Conservation (phyloP, 805 yeast genomes). For the Diddensiella transvaalensis region DNA sequence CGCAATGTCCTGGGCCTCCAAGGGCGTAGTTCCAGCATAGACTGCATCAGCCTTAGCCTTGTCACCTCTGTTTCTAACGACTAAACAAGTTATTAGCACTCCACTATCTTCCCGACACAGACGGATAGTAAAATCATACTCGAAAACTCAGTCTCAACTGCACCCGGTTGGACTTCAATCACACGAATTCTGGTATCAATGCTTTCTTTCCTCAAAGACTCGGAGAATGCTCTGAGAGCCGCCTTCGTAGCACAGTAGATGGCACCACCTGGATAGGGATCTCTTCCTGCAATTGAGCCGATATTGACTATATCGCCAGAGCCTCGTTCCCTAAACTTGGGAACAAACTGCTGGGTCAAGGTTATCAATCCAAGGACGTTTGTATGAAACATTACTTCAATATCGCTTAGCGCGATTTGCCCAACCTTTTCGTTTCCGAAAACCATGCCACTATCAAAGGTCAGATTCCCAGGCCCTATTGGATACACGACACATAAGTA, state of each 20-base stretch:
- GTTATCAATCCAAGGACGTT: slow-evolving; percentile 84
- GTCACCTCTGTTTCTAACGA: slow-evolving; percentile 64
- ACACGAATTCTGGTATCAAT: slow-evolving; percentile 67
- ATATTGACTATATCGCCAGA: slow-evolving; percentile 56
- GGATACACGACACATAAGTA: no score
- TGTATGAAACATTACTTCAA: slow-evolving; percentile 74
- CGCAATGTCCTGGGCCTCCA: slow-evolving; percentile 69
- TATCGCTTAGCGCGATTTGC: slow-evolving; percentile 56
- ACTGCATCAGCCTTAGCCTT: slow-evolving; percentile 56
- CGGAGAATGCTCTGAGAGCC: slow-evolving; percentile 54
- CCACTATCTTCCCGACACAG: background rate
- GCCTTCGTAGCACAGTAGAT: slow-evolving; percentile 69
- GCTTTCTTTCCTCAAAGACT: slow-evolving; percentile 66
- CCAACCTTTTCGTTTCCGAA: slow-evolving; percentile 78
- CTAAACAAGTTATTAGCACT: slow-evolving; percentile 12
- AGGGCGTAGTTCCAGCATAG: slow-evolving; percentile 65
- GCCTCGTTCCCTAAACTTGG: slow-evolving; percentile 66
- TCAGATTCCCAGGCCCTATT: no score
- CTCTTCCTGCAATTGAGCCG: slow-evolving; percentile 70
- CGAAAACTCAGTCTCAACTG: slow-evolving; percentile 75
- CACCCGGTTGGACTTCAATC: slow-evolving; percentile 74
- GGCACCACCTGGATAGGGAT: slow-evolving; percentile 68
- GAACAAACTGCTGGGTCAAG: slow-evolving; percentile 75
- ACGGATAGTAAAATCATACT: slow-evolving; percentile 12
- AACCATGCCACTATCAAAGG: slow-evolving; percentile 49